Base-by-base conservation (phyloP, 345 rosid species). In the Eucalyptus urophylla region DNA sequence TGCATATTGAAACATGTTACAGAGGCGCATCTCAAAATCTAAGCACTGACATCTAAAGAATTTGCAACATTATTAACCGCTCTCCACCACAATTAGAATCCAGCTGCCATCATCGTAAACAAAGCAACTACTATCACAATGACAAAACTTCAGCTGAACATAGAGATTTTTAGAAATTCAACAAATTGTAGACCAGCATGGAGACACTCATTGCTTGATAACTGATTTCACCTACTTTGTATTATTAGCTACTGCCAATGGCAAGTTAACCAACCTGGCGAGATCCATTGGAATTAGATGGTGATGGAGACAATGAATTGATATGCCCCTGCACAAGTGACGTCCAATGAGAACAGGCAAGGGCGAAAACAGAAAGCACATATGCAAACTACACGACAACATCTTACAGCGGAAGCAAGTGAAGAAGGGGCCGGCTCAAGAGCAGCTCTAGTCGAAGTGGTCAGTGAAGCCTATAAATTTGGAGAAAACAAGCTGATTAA, bases 211-310 rank as follows among this genome's bases (percentile, higher is more conserved):
- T 76, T 76, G 83, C 27, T 76, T 37, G 83, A 76, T 22, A 44
- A 76, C 83, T 76, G 13, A 37, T 37, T 37, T 37, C 76, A 76
- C 37, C 83, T 76, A 76, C 27, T n/a, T 15, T 8, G 21, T 65
- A n/a, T 65, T 58, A 80, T 56, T 49, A 53, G 67, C 40, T 15
- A 50, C 50, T 33, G 87, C 25, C 56, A 89, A 56, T 86, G 65
- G 31, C 25, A 90, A 86, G 45, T 72, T 76, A 89, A 90, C 93
- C 45, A 88, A 96, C 99, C 98, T 91, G 92, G 86, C 56, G 89
- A 89, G 93, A 90, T 88, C 92, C 95, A 93, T 87, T 93, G 86
- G 94, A 89, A 89, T 87, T 88, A 67, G 93, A 86, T 0, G 94
- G 92, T 27, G 91, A 87, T 54, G 94, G 91, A 67, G 94, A 95